Base-by-base conservation (phyloP, 129 eudicot genomes). In the Lactuca sativa region DNA sequence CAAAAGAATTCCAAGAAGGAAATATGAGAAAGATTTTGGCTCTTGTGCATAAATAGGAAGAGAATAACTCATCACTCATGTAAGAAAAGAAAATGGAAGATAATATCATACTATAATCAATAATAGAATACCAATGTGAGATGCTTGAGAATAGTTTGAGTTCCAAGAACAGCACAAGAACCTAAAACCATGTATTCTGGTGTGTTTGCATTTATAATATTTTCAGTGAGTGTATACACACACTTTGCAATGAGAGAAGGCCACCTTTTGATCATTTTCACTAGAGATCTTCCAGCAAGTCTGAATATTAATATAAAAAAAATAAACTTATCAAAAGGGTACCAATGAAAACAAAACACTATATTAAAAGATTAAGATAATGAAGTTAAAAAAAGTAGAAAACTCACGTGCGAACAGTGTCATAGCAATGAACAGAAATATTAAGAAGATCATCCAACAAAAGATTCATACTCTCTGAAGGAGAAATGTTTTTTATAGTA, bases 191-290 rank as follows among this genome's bases (percentile, higher is more conserved):
- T 81, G 80, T 83, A 82, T 78, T 93, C 99, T 51, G 93, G 99
- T 73, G 88, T 60, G 64, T 60, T 76, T n/a, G 97, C 77, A 75
- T 72, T 82, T 74, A 83, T 71, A 74, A 93, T 79, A 74, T 93
- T 93, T 60, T 81, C 88, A 4, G 88, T 61, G n/a, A 93, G 86
- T 31, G 79, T 70, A 56, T 75, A 72, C 74, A 93, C 95, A 80
- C 86, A 85, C 58, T 88, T 90, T 62, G 99, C 89, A 71, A 90
- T 84, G 59, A 90, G 71, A 44, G 88, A 83, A 44, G 99, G 99
- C 99, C 99, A 93, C 49, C 99, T 82, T 70, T 93, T 93, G 65
- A 93, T 83, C 97, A 90, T 78, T 79, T 87, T 93, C 75, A 90
- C 82, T 78, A 93, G 89, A 62, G 84, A 83, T 78, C 84, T 90